phyloP scores from a whole-genome alignment of 768 basidiomycete species.

The Tephrocybe sp. region DNA sequence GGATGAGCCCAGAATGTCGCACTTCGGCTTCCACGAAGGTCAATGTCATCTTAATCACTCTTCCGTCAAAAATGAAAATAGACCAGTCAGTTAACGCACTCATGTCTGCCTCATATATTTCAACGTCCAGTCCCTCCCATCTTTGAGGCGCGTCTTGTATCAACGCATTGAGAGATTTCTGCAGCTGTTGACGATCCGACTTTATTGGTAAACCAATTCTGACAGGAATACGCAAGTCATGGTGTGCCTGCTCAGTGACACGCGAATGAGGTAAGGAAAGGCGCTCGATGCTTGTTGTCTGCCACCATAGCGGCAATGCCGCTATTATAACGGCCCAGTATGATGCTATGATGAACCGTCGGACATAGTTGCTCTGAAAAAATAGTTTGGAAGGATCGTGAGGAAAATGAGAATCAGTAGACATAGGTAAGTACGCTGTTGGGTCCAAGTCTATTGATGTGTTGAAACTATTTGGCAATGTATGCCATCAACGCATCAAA shows the following conservation, averaged over 20 bases:
- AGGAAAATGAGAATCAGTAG: slow-evolving; percentile 18
- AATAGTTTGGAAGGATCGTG: slow-evolving; percentile 49
- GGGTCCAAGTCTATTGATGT: not conserved
- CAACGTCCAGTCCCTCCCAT: slow-evolving; percentile 45
- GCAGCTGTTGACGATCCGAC: slow-evolving; percentile 17
- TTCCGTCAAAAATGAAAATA: not conserved
- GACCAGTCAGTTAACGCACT: not conserved
- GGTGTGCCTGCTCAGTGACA: slow-evolving; percentile 50
- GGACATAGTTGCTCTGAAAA: slow-evolving; percentile 47
- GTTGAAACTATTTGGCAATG: no score
- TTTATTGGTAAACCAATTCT: slow-evolving; percentile 34
- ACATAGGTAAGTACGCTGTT: slow-evolving; percentile 5
- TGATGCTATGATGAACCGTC: slow-evolving; percentile 62
- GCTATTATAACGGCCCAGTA: slow-evolving; percentile 80
- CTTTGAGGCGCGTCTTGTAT: slow-evolving; percentile 21
- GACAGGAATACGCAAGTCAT: slow-evolving; percentile 45
- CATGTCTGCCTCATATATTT: slow-evolving; percentile 21
- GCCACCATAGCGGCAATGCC: slow-evolving; percentile 92
- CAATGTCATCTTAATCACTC: not conserved
- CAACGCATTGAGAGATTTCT: slow-evolving; percentile 22
- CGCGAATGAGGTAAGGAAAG: slow-evolving; percentile 64
- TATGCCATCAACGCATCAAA: slow-evolving; percentile 11
- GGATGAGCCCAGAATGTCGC: not conserved
- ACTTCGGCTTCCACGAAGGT: not conserved
- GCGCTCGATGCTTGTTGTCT: slow-evolving; percentile 85